These are phyloP conservation scores for Spirogloea muscicola DNA, from an alignment of 139 green algal species.

Conservation along the genomic window DNA sequence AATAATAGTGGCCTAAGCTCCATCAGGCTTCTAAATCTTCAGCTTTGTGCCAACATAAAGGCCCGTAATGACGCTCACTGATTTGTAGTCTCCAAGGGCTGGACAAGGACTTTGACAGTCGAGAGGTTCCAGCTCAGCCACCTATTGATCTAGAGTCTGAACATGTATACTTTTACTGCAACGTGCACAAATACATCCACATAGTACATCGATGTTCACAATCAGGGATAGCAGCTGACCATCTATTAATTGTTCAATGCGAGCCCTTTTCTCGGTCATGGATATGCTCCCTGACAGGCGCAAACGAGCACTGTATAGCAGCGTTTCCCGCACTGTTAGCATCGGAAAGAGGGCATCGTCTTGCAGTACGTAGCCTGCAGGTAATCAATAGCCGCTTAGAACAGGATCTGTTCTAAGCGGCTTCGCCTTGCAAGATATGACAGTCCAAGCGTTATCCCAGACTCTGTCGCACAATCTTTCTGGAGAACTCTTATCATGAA, in stretches of 20 bases:
- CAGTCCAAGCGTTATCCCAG: not conserved
- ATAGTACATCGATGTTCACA: not conserved
- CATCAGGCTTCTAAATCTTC: no score
- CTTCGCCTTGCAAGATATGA: slow-evolving; percentile 6
- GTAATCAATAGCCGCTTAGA: not conserved
- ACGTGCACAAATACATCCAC: not conserved
- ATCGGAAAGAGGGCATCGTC: slow-evolving; percentile 64
- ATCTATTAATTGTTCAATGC: slow-evolving; percentile 13
- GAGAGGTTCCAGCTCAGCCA: not conserved
- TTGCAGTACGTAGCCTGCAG: slow-evolving; percentile 52
- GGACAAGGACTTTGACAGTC: no score
- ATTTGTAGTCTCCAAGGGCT: no score
- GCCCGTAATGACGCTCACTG: not conserved
- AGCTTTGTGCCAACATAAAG: not conserved
- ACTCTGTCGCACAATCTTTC: not conserved
- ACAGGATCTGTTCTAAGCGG: not conserved
- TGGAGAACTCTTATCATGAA: not conserved
- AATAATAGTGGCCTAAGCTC: no score
- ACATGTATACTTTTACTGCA: not conserved
- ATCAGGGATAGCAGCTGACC: not conserved
- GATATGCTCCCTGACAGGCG: slow-evolving; percentile 42
- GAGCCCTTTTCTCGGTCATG: slow-evolving; percentile 15
- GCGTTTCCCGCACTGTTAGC: slow-evolving; percentile 66
- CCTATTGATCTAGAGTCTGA: not conserved
- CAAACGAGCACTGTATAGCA: slow-evolving; percentile 64